phyloP scores from a whole-genome alignment of 2,329 filamentous ascomycete genomes.

The Alternaria sp. region DNA sequence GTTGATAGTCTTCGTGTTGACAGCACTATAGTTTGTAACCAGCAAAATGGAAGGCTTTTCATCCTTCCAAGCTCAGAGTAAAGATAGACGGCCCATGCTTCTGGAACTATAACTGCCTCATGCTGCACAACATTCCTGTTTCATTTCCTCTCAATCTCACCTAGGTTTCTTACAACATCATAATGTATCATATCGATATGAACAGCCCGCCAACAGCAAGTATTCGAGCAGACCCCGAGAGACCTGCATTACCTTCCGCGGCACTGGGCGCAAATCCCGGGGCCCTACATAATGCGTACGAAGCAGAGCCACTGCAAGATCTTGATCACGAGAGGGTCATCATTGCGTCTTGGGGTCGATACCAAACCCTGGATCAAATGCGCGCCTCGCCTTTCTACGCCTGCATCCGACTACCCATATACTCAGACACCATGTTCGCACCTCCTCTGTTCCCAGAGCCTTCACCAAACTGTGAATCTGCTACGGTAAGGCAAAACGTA shows the following conservation, averaged over 20 bases:
- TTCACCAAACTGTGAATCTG: neutral
- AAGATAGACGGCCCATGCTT: neutral
- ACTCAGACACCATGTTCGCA: neutral
- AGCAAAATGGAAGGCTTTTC: neutral
- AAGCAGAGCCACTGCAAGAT: neutral
- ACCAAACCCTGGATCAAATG: neutral
- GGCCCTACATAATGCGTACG: too few relatives aligned
- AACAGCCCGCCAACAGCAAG: neutral
- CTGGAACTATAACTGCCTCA: neutral
- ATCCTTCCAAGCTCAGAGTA: neutral
- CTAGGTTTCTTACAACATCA: neutral
- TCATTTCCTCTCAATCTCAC: neutral
- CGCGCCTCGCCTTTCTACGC: neutral
- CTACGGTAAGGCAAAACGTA: neutral
- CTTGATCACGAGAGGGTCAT: neutral
- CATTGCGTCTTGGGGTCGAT: neutral
- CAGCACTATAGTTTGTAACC: neutral
- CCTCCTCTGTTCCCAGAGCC: neutral
- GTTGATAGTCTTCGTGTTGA: too few relatives aligned
- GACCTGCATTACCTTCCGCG: neutral
- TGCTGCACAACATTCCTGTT: neutral
- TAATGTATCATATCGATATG: neutral
- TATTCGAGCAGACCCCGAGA: neutral
- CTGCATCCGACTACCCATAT: neutral
- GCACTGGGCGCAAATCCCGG: neutral